phyloP scores from a whole-genome alignment of 371 early-diverging fungal genomes.

The Lichtheimia hyalospora region DNA sequence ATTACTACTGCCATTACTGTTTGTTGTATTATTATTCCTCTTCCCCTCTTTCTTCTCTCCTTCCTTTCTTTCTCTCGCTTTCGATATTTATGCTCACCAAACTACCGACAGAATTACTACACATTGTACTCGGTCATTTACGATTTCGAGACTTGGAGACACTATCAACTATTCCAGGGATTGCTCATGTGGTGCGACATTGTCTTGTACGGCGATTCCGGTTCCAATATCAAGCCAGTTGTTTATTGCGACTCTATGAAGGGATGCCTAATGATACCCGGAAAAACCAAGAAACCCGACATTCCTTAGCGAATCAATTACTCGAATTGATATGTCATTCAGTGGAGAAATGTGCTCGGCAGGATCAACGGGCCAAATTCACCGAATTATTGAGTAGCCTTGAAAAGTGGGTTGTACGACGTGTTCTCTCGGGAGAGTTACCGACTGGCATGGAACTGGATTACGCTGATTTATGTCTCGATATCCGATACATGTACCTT shows the following conservation, averaged over 20 bases:
- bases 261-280: conserved; percentile 17
- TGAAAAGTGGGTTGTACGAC: conserved; percentile 31
- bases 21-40: neutral
- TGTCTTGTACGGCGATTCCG: conserved; percentile 27
- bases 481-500: conserved; percentile 36
- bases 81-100: conserved; percentile 20
- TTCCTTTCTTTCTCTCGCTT: neutral
- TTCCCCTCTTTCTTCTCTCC: neutral
- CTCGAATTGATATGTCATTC: conserved; percentile 30
- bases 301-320: conserved; percentile 20
- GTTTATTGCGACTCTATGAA: conserved; percentile 28
- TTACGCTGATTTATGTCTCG: conserved; percentile 42
- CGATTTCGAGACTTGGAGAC: conserved; percentile 34
- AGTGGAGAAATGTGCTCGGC: conserved; percentile 26
- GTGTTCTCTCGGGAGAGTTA: conserved; percentile 26
- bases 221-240: conserved; percentile 30
- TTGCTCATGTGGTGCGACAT: conserved; percentile 17
- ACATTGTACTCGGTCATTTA: conserved; percentile 23
- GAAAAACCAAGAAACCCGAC: conserved; percentile 19
- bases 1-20: too few relatives aligned
- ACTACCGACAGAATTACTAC: conserved; percentile 44
- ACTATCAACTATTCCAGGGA: conserved; percentile 4
- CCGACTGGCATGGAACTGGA: conserved; percentile 28
- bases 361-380: conserved; percentile 35
- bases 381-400: conserved; percentile 34